Conservation (phyloP, 768 basidiomycete genomes). For the Boletus reticuloceps region DNA sequence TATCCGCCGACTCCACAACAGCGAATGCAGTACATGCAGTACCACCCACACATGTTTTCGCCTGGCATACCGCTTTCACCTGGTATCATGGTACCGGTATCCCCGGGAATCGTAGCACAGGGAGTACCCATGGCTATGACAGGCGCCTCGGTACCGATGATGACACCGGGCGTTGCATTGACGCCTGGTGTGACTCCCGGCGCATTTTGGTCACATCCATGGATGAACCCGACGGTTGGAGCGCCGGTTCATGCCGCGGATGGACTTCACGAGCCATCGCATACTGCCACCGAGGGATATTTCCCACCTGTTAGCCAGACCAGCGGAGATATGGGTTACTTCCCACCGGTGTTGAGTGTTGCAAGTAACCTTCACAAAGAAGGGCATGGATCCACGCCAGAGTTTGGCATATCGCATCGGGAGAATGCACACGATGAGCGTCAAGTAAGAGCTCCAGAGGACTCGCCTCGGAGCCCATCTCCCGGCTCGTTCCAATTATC, state of each 20-base stretch:
- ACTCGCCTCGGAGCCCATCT: constrained; percentile 4
- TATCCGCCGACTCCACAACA: constrained; percentile 17
- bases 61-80: constrained; percentile 32
- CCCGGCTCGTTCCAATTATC: constrained; percentile 2
- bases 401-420: not conserved
- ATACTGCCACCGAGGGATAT: constrained; percentile 33
- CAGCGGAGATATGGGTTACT: constrained; percentile 35
- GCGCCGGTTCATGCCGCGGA: constrained; percentile 46
- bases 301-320: constrained; percentile 39
- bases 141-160: constrained; percentile 24
- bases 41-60: constrained; percentile 28
- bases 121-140: constrained; percentile 20
- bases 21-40: constrained; percentile 23
- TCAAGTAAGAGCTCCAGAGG: constrained; percentile 8
- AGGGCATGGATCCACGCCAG: constrained; percentile 3
- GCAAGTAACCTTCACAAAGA: constrained; percentile 38
- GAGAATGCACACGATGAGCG: not conserved
- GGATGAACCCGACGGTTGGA: constrained; percentile 60
- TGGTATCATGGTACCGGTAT: constrained; percentile 28
- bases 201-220: constrained; percentile 64
- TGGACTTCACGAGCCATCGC: constrained; percentile 10
- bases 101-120: constrained; percentile 23
- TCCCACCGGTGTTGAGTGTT: constrained; percentile 38
- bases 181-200: constrained; percentile 73
- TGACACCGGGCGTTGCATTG: constrained; percentile 30